A percentile compares a stretch with the other conserved stretches of the same genome.
phyloP scores from a whole-genome alignment of 306 rosid species.

The Quercus agrifolia region DNA sequence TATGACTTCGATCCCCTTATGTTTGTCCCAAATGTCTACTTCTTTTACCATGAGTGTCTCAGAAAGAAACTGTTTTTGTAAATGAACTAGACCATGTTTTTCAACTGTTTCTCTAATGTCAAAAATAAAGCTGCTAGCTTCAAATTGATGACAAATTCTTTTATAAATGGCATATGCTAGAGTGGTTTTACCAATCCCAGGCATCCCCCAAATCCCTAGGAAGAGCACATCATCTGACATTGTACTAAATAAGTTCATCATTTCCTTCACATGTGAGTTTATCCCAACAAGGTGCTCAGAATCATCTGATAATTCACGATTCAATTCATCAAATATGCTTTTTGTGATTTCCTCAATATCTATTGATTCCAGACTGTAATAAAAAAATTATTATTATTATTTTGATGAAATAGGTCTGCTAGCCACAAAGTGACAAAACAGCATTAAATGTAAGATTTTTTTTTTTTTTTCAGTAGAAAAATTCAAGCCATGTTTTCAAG shows the following conservation, averaged over 20 bases:
- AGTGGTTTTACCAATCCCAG: slow-evolving; percentile 10
- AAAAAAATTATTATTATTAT: no score
- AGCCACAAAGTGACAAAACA: no score
- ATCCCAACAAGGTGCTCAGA: not conserved
- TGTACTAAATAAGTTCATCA: not conserved
- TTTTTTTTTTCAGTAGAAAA: no score
- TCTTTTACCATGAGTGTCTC: rapidly evolving
- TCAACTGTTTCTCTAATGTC: slow-evolving; percentile 5
- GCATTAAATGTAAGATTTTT: no score
- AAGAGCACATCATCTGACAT: not conserved
- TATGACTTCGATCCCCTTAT: rapidly evolving
- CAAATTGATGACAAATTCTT: not conserved
- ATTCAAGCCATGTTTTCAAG: no score
- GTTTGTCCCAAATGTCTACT: not conserved
- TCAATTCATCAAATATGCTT: no score
- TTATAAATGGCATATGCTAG: not conserved
- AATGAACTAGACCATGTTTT: no score
- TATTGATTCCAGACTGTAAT: no score
- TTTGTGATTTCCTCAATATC: no score
- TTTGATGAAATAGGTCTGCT: no score
- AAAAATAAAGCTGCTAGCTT: not conserved
- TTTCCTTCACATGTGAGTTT: not conserved
- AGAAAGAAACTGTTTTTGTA: not conserved
- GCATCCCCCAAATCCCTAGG: slow-evolving; percentile 26
- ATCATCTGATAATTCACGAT: no score